A percentile compares a stretch with the other conserved stretches of the same genome.
Evolutionary conservation across 768 basidiomycete genomes (phyloP).

Genomic region (Tephrocybe sp.): DNA sequence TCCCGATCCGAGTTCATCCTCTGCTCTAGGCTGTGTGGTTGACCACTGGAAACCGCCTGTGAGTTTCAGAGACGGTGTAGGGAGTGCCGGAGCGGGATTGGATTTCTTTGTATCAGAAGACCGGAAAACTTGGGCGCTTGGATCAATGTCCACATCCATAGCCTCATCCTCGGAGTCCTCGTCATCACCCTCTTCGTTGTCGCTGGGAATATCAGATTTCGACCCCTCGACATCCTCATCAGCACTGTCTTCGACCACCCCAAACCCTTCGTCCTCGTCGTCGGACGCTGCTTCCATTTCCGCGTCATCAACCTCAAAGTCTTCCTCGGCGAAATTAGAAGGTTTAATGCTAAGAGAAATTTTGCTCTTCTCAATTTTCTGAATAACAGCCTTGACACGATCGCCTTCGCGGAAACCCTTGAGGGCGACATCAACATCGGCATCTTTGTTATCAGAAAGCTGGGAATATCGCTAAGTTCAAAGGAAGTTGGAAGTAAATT

Average conservation of each 20-base stretch:
- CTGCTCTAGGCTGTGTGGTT: slow-evolving; percentile 30
- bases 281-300: slow-evolving; percentile 26
- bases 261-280: slow-evolving; percentile 23
- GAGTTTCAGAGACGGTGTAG: slow-evolving; percentile 44
- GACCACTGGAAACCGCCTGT: slow-evolving; percentile 75
- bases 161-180: slow-evolving; percentile 34
- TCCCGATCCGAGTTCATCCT: slow-evolving; percentile 37
- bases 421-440: slow-evolving; percentile 75
- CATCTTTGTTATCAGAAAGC: slow-evolving; percentile 86
- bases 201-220: slow-evolving; percentile 18
- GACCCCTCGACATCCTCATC: slow-evolving; percentile 22
- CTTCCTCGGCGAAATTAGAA: slow-evolving; percentile 75
- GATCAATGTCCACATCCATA: slow-evolving; percentile 45
- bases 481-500: not conserved
- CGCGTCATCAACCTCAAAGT: slow-evolving; percentile 40
- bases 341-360: slow-evolving; percentile 88
- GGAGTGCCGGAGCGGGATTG: slow-evolving; percentile 9
- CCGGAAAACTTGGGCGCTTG: slow-evolving; percentile 23
- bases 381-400: slow-evolving; percentile 74
- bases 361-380: slow-evolving; percentile 71
- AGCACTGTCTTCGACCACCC: slow-evolving; percentile 27
- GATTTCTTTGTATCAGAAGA: slow-evolving; percentile 9
- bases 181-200: slow-evolving; percentile 18
- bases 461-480: slow-evolving; percentile 25
- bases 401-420: slow-evolving; percentile 86